phyloP scores from a whole-genome alignment of 148 eudicot species.

The Gaultheria prostrata region DNA sequence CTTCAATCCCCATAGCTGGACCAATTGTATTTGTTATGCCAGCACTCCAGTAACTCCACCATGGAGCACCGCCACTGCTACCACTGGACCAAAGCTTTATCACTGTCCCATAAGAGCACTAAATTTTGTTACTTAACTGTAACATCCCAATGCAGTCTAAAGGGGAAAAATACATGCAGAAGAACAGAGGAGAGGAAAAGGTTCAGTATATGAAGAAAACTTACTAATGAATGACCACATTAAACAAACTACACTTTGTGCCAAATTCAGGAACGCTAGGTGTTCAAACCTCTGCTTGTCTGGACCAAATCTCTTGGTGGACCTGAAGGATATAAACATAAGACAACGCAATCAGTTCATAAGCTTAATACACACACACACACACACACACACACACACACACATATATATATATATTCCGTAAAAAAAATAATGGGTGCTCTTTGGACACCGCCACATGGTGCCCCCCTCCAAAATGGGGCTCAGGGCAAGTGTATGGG shows the following conservation, averaged over 20 bases:
- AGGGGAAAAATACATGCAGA: background rate
- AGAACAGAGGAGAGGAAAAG: background rate
- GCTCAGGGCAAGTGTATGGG: too few species aligned
- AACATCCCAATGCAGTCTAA: background rate
- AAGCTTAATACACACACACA: too few species aligned
- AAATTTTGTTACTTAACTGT: background rate
- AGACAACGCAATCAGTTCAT: background rate
- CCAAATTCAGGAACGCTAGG: constrained; percentile 83
- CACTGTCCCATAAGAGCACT: constrained; percentile 46
- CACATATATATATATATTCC: background rate
- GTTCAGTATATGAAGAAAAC: constrained; percentile 16
- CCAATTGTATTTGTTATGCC: constrained; percentile 97
- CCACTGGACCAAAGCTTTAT: constrained; percentile 69
- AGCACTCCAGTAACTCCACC: constrained; percentile 99
- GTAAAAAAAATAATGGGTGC: too few species aligned
- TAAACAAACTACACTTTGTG: constrained; percentile 88
- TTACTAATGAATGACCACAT: constrained; percentile 89
- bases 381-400: too few species aligned
- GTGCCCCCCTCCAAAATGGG: too few species aligned
- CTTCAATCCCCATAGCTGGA: constrained; percentile 99
- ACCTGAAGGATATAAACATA: constrained; percentile 36
- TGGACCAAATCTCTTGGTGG: constrained; percentile 87
- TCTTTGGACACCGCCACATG: too few species aligned
- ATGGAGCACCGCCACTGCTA: constrained; percentile 74
- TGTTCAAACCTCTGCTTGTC: constrained; percentile 91